A percentile compares a stretch with the other conserved stretches of the same genome.
phyloP scores from a whole-genome alignment of 2,329 filamentous ascomycete species.

The Fusarium ramigenum region DNA sequence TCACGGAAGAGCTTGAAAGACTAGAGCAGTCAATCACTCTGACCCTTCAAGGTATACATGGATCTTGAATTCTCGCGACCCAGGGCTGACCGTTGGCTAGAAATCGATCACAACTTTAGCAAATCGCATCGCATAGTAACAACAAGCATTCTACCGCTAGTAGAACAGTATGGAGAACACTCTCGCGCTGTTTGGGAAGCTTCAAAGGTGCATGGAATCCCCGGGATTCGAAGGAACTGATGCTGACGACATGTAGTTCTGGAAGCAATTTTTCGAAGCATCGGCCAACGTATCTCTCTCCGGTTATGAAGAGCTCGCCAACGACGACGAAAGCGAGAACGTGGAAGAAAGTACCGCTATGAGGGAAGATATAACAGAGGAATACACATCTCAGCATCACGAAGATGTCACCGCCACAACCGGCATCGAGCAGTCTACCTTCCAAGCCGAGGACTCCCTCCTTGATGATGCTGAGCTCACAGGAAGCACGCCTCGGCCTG shows the following conservation, averaged over 20 bases:
- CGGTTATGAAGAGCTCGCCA: conserved; percentile 86
- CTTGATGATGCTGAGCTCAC: conserved; percentile 71
- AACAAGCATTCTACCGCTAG: conserved; percentile 87
- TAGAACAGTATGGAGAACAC: conserved; percentile 95
- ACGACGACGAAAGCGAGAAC: conserved; percentile 67
- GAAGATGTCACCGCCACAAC: conserved; percentile 52
- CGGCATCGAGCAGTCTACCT: conserved; percentile 48
- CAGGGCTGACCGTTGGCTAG: conserved; percentile 55
- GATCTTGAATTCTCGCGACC: not conserved
- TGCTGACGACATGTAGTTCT: conserved; percentile 71
- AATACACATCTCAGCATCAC: conserved; percentile 56
- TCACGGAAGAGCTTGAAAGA: conserved; percentile 95
- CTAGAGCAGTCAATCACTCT: conserved; percentile 97
- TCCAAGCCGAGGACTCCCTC: conserved; percentile 68
- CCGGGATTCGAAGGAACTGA: not conserved
- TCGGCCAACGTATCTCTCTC: conserved; percentile 97
- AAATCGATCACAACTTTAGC: conserved; percentile 99
- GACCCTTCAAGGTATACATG: conserved; percentile 80
- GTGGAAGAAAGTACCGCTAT: conserved; percentile 64
- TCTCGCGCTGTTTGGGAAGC: conserved; percentile 96
- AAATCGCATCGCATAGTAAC: conserved; percentile 96
- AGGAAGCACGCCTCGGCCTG: conserved; percentile 73
- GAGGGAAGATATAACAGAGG: conserved; percentile 63
- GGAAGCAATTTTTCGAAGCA: conserved; percentile 99
- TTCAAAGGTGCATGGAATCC: conserved; percentile 72